Base-by-base conservation (phyloP, 768 basidiomycete species). In the Phylloporus sp. region DNA sequence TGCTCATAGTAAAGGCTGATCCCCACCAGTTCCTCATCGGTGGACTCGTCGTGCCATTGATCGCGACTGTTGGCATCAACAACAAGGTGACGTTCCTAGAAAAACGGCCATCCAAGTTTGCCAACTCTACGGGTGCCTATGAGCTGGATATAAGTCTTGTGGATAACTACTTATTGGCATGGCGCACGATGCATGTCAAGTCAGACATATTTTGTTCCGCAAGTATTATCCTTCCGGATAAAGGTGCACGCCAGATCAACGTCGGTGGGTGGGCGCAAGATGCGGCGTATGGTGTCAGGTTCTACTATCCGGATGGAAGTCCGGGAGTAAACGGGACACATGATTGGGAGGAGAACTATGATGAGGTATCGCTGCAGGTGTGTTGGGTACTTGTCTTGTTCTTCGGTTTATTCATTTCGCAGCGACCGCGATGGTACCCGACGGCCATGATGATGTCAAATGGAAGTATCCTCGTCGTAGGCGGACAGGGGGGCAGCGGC, bases 31-130 rank as follows among this genome's bases (percentile, higher is more conserved):
- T 73, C 59, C 63, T 80, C 28, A 70, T 80, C 16, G 70, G 72
- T 0, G 88, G 88, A 3, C 74, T 88, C 28, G 75, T 88, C 47
- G 81, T 88, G 12, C 87, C 88, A 4, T 72, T 90, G 51, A 79
- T 89, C 32, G 81, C 85, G 4, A 90, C 88, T 0, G 71, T 91
- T 28, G 87, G 88, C 1, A 74, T 86, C 67, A 91, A 91, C 72
- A 83, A 86, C 73, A 91, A 91, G 62, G 83, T 91, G 43, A 79
- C 82, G 2, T 87, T 91, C 71, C 72, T 91, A 7, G 88, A 91
- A 67, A 91, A 91, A 32, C 1, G 9, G 15, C 16, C 87, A 23
- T 76, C 76, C 50, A 79, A 80, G 31, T 81, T 73, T 50, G 52
- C 62, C 4, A 88, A 88, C 65, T 76, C 84, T 5, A 88, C 89